These are phyloP conservation scores for Acanthamoeba quina DNA, from an alignment of 208 protist species.

Conservation along the genomic window DNA sequence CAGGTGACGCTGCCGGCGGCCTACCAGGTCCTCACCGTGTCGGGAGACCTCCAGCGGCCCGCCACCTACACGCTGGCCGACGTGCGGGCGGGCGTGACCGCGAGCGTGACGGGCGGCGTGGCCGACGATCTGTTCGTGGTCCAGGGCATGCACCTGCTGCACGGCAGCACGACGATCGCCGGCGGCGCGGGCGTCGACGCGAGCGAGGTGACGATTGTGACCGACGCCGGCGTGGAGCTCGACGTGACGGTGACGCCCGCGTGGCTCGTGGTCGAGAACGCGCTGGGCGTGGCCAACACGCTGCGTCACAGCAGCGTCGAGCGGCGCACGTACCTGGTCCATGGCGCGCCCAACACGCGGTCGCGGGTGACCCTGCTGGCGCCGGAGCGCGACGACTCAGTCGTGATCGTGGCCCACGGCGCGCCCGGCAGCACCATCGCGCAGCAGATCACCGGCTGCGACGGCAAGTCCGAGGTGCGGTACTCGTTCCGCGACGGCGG, in stretches of 20 bases:
- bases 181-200: constrained; percentile 37
- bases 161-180: constrained; percentile 35
- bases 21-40: constrained; percentile 19
- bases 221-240: not conserved
- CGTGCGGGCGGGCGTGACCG: not conserved
- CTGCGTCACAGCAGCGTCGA: constrained; percentile 43
- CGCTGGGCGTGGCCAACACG: not conserved
- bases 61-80: constrained; percentile 16
- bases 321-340: constrained; percentile 24
- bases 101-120: constrained; percentile 7
- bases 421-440: constrained; percentile 49
- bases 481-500: constrained; percentile 24
- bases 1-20: constrained; percentile 6
- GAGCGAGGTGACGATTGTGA: not conserved
- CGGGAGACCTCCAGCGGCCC: constrained; percentile 7
- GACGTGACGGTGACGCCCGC: constrained; percentile 10
- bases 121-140: constrained; percentile 66
- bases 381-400: constrained; percentile 24
- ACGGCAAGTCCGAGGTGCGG: constrained; percentile 66
- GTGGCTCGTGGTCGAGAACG: constrained; percentile 43
- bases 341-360: constrained; percentile 10
- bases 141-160: not conserved
- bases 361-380: constrained; percentile 8
- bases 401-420: constrained; percentile 20
- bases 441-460: constrained; percentile 66